Evolutionary conservation across 192 early-diverging fungal genomes (phyloP).

Genomic region (Umbelopsis vinacea): DNA sequence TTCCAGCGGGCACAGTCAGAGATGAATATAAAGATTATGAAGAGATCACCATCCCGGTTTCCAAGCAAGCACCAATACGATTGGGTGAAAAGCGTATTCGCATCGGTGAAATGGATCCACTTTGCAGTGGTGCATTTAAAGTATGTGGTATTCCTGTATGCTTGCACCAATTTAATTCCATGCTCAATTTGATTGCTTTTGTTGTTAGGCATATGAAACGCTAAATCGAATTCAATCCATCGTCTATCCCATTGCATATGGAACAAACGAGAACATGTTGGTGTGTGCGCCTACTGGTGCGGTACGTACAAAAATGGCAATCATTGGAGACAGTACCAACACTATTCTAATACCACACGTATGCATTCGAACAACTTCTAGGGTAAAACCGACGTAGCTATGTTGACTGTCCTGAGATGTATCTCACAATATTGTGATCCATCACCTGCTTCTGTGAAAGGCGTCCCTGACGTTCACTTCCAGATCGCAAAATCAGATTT

Average conservation of each 20-base stretch:
- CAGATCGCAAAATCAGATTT: constrained; percentile 83
- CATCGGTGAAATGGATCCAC: constrained; percentile 74
- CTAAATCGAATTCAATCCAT: constrained; percentile 93
- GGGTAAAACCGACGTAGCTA: constrained; percentile 98
- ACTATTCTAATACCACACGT: not conserved
- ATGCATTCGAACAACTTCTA: not conserved
- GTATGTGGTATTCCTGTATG: not conserved
- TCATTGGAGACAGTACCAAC: not conserved
- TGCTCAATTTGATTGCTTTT: not conserved
- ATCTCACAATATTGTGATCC: constrained; percentile 81
- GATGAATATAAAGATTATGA: constrained; percentile 85
- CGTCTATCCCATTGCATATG: constrained; percentile 87
- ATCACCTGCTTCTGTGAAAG: constrained; percentile 70
- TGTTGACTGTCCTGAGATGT: constrained; percentile 92
- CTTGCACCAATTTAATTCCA: too few relatives aligned
- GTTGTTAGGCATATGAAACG: constrained; percentile 29
- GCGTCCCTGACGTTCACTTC: constrained; percentile 49
- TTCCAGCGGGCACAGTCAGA: constrained; percentile 78
- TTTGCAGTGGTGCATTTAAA: constrained; percentile 65
- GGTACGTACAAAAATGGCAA: not conserved
- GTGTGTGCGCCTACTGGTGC: constrained; percentile 99
- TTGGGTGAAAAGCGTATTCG: constrained; percentile 65
- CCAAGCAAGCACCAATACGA: constrained; percentile 67
- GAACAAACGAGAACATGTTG: constrained; percentile 90
- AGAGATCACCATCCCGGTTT: constrained; percentile 87